Conservation (phyloP, 495 filamentous ascomycete species). For the Thozetella sp. region DNA sequence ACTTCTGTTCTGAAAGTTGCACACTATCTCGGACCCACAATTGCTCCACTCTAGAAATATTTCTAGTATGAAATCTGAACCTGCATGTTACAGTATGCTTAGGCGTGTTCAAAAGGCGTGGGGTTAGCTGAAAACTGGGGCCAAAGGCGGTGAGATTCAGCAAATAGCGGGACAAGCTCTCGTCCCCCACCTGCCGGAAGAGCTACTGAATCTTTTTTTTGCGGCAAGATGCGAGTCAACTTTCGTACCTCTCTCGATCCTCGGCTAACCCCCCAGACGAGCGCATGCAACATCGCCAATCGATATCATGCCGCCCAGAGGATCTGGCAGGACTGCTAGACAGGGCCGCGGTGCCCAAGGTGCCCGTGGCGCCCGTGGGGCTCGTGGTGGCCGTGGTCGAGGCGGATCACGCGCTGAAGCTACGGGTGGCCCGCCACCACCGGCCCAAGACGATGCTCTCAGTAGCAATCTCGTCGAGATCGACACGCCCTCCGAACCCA, state of each 20-base stretch:
- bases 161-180: not conserved
- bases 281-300: not conserved
- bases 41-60: not conserved
- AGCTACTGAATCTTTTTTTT: not conserved
- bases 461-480: not conserved
- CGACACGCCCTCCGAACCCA: no score
- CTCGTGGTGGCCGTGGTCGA: not conserved
- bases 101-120: no score
- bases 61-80: no score
- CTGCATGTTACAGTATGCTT: no score
- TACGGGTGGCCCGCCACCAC: not conserved
- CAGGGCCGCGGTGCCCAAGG: not conserved
- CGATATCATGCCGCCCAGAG: constrained; percentile 2
- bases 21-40: not conserved
- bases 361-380: no score
- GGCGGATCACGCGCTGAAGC: not conserved
- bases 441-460: not conserved
- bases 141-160: not conserved
- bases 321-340: not conserved
- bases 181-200: not conserved
- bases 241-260: not conserved
- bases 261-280: not conserved
- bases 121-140: no score
- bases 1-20: not conserved
- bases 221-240: not conserved